Base-by-base conservation (phyloP, 257 asterid species). In the Prunella vulgaris region DNA sequence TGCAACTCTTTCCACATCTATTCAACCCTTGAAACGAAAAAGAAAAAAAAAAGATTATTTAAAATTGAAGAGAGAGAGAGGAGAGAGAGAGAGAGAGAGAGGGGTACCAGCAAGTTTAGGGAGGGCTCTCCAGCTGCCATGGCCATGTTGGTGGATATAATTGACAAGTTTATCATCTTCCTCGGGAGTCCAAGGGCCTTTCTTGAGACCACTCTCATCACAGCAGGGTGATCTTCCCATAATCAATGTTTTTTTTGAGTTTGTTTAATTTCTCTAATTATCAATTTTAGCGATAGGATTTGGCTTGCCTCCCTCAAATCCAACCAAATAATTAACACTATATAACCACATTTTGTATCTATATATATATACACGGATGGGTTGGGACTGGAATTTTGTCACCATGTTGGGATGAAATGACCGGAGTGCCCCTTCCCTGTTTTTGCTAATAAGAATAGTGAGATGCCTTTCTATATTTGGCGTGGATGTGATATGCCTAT, bases 121-220 rank as follows among this genome's bases (percentile, higher is more conserved):
- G 61, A 89, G 95, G 67, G 96, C 96, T 73, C 96, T 76, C 96
- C 96, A 89, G 83, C 95, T 89, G 51, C 90, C 92, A 75, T 89
- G 96, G 72, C 96, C 96, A 25, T 89, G 86, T 75, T 85, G 84
- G 7, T 87, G 83, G 78, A 89, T 85, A 42, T 79, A 77, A 2
- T 79, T 77, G 74, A 85, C 68, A 82, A 89, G 96, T 46, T 81
- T 86, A 58, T 89, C 88, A 64, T 89, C 96, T 85, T 89, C 96
- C 74, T 86, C 96, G 17, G 96, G 76, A 77, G 93, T 89, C 96
- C 96, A 89, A 0, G 96, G 96, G 49, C 96, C 96, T 78, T 89
- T 89, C 81, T 89, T 89, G 57, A 89, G 80, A 37, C 88, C 90
- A 73, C 71, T 79, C 38, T 87, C 96, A 75, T 87, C 96, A 60